Evolutionary conservation across 1,284 basidiomycete genomes (phyloP).

Genomic region (Amylostereum chailletii): DNA sequence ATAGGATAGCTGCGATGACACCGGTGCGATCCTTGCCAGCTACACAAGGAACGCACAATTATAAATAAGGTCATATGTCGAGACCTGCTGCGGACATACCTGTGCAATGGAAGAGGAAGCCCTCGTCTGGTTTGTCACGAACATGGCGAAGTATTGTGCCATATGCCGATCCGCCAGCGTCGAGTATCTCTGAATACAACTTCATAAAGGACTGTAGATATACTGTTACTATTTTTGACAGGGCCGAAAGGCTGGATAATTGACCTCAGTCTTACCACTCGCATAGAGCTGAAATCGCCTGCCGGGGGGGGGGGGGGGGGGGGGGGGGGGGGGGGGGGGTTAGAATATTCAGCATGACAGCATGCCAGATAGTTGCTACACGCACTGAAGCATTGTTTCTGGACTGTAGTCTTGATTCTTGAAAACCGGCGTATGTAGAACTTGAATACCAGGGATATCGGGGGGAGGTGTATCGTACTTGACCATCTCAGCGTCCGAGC

Average conservation of each 20-base stretch:
- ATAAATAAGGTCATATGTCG: not conserved
- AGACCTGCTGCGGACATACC: constrained; percentile 24
- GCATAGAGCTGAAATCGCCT: constrained; percentile 72
- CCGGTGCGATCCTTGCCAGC: constrained; percentile 76
- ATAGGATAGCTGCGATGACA: constrained; percentile 60
- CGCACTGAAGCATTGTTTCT: constrained; percentile 73
- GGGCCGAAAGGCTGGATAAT: constrained; percentile 1
- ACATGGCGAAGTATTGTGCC: constrained; percentile 60
- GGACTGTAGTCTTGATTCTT: constrained; percentile 70
- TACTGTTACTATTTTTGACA: not conserved
- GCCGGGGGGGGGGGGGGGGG: constrained; percentile 1
- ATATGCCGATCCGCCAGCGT: constrained; percentile 59
- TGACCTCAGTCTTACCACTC: constrained; percentile 68
- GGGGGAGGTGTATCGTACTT: constrained; percentile 63
- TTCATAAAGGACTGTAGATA: constrained; percentile 62
- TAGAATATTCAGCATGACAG: constrained; percentile 10
- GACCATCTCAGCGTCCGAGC: constrained; percentile 68
- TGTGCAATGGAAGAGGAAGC: constrained; percentile 68
- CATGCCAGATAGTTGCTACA: constrained; percentile 23
- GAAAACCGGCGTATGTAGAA: constrained; percentile 59
- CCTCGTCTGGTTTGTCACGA: constrained; percentile 54
- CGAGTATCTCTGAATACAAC: constrained; percentile 70
- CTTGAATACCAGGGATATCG: constrained; percentile 47
- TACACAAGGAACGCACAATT: constrained; percentile 12
- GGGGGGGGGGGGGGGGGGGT: constrained; percentile 4